These are phyloP conservation scores for Mucor piriformis DNA, from an alignment of 371 early-diverging fungal species.

Conservation along the genomic window DNA sequence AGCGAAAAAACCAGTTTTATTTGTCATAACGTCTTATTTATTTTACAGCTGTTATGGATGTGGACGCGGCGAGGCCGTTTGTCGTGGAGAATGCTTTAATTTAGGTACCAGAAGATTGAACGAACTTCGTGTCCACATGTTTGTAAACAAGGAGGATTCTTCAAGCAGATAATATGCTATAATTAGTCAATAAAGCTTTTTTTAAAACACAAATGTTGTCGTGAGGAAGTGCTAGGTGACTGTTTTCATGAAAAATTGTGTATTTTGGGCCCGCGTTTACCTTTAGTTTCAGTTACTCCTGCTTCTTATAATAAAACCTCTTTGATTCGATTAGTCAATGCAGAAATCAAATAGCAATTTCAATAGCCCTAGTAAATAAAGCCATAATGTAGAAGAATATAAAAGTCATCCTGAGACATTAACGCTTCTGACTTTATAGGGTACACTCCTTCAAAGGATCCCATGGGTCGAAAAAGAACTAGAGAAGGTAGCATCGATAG, in stretches of 20 bases:
- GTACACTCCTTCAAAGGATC: slow-evolving; percentile 2
- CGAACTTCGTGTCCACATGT: neutral
- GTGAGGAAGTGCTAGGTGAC: no score
- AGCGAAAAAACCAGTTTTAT: neutral
- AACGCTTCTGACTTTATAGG: neutral
- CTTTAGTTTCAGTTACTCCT: neutral
- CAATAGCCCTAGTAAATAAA: neutral
- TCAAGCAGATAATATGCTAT: no score
- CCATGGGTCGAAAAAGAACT: neutral
- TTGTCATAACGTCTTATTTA: neutral
- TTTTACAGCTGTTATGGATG: neutral
- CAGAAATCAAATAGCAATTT: neutral
- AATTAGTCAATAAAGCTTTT: no score
- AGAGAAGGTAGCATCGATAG: neutral
- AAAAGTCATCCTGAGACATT: neutral
- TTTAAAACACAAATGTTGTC: no score
- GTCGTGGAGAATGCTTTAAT: neutral
- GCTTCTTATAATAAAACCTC: neutral
- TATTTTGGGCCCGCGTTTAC: neutral
- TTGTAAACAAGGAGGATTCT: neutral
- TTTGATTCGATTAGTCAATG: neutral
- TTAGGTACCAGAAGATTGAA: neutral
- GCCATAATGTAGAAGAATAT: neutral
- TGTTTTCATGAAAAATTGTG: no score
- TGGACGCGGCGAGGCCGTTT: neutral